Base-by-base conservation (phyloP, 495 filamentous ascomycete genomes). In the Aspergillus mulundensis region DNA sequence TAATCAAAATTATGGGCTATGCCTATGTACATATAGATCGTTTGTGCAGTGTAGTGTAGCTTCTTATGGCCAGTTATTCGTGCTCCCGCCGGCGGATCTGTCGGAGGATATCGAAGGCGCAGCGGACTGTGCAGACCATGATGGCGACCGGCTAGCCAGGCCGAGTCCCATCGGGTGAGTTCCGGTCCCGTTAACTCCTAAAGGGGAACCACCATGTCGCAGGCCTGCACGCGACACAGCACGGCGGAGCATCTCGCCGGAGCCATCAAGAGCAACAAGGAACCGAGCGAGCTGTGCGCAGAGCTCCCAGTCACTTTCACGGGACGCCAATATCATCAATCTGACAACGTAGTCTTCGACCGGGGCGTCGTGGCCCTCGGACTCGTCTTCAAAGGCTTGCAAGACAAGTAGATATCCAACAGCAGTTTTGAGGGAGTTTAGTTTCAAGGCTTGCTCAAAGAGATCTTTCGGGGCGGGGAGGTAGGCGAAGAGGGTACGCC, bases 371-470 rank as follows among this genome's bases (percentile, higher is more conserved):
- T 75, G 69, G 46, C 61, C 67, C 23, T 87, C 89, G n/a, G 82
- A 83, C 57, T 91, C 73, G 57, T 96, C 92, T 60, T 96, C 91
- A 53, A 97, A 88, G 0, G 90, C 93, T 67, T 99, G 94, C 28
- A 99, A 76, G 28, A 99, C 88, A n/a, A 99, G 79, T 18, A 99
- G 79, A 66, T 97, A 99, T 0, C 95, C 95, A 21, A 91, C 95
- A 6, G 95, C 95, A 5, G 94, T 97, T 72, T 97, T 97, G 50
- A 97, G 79, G n/a, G 83, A 84, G 8, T 88, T 89, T 18, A 87
- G 82, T 57, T 85, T 83, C 19, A 99, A 76, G 1, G 90, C 89
- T 69, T 95, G 88, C 69, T 97, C 94, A 51, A 97, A 99, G 0
- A 97, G 80, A 54, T 90, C 87, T 57, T 90, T 86, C 7, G 94